phyloP scores from a whole-genome alignment of 73 alveolate species.

The Paramecium sonneborni region DNA sequence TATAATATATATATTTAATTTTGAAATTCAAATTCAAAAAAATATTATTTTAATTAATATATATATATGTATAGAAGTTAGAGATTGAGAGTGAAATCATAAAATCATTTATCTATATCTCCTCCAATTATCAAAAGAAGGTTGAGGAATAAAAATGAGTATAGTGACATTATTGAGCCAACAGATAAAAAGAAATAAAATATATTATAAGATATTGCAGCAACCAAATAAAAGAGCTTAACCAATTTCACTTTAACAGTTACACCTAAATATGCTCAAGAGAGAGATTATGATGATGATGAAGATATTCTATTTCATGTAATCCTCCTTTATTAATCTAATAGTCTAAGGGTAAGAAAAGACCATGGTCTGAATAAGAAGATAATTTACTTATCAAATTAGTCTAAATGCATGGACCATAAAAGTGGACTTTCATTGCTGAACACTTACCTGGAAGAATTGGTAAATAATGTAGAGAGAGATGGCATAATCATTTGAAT shows the following conservation, averaged over 20 bases:
- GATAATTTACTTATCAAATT: constrained; percentile 90
- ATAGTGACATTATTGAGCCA: constrained; percentile 1
- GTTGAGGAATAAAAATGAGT: constrained; percentile 37
- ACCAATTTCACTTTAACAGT: constrained; percentile 26
- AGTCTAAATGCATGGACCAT: constrained; percentile 96
- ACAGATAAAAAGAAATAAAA: constrained; percentile 38
- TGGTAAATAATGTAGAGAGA: constrained; percentile 98
- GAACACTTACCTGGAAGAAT: constrained; percentile 95
- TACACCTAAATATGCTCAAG: constrained; percentile 50
- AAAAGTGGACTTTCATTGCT: constrained; percentile 96
- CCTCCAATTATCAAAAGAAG: constrained; percentile 41
- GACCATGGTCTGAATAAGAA: constrained; percentile 99
- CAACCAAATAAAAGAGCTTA: constrained; percentile 50
- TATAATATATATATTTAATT: neutral
- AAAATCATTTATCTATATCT: constrained; percentile 32
- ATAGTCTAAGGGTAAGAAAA: constrained; percentile 76
- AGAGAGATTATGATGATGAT: constrained; percentile 48
- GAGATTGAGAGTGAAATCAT: constrained; percentile 38
- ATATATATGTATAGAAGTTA: constrained; percentile 46
- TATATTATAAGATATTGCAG: neutral
- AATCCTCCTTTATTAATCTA: neutral
- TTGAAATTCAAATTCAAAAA: neutral
- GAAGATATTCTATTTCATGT: constrained; percentile 48
- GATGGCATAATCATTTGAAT: constrained; percentile 99
- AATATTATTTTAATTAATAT: neutral